These are phyloP conservation scores for Whalleya microplaca DNA, from an alignment of 2,329 filamentous ascomycete genomes.

Conservation along the genomic window DNA sequence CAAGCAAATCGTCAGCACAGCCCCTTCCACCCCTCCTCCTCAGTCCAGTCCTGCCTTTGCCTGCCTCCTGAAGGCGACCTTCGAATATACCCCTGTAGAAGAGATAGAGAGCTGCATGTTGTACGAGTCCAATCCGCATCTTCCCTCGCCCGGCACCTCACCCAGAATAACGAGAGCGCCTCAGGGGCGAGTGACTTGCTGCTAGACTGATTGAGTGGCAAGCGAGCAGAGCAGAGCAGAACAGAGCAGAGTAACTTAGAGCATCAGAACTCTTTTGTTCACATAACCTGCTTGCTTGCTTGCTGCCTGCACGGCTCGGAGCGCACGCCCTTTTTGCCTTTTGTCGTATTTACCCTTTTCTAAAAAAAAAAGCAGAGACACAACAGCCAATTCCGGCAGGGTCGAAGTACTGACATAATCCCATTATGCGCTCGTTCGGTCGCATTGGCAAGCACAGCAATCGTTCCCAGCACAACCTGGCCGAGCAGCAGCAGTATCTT, in stretches of 20 bases:
- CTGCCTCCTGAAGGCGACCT: too few relatives aligned
- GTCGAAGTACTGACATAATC: constrained; percentile 23
- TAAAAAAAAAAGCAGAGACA: not conserved
- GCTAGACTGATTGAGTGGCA: not conserved
- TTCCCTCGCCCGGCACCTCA: not conserved
- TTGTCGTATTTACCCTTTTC: not conserved
- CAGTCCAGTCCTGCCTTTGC: too few relatives aligned
- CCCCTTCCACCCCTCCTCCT: not conserved
- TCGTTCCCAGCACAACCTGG: constrained; percentile 55
- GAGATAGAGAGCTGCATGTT: not conserved
- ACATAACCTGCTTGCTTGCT: not conserved
- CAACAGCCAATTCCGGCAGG: constrained; percentile 16
- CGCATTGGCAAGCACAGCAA: constrained; percentile 55
- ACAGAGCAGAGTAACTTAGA: not conserved
- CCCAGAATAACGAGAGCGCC: not conserved
- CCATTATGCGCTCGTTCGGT: constrained; percentile 57
- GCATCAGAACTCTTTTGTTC: too few relatives aligned
- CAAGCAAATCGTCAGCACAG: not conserved
- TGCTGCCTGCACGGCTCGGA: too few relatives aligned
- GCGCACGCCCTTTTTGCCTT: too few relatives aligned
- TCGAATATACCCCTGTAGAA: not conserved
- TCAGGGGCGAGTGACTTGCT: too few relatives aligned
- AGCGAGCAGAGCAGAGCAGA: not conserved
- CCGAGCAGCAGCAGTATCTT: constrained; percentile 46
- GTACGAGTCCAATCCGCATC: not conserved